These are phyloP conservation scores for Oryza australiensis DNA, from an alignment of 176 grass and related monocot genomes.

Conservation along the genomic window DNA sequence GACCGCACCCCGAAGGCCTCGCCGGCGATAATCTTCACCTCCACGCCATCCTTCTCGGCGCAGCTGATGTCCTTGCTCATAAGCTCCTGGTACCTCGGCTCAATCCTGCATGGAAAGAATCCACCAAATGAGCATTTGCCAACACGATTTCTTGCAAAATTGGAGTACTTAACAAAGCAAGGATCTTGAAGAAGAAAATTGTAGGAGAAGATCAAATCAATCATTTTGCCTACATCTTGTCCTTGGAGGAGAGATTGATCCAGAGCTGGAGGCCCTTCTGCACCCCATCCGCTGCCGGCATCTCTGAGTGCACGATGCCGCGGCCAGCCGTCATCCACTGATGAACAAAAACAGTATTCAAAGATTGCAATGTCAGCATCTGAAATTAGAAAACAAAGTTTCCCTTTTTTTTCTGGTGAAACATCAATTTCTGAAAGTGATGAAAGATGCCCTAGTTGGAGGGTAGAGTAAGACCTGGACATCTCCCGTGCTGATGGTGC, in stretches of 20 bases:
- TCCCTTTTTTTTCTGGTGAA: too few species aligned
- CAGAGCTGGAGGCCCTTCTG: slow-evolving; percentile 85
- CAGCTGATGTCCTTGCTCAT: slow-evolving; percentile 75
- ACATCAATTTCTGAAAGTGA: background rate
- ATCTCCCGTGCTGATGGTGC: slow-evolving; percentile 67
- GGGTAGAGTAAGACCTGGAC: slow-evolving; percentile 49
- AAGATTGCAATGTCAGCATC: background rate
- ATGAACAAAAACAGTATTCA: slow-evolving; percentile 5
- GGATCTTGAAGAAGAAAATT: background rate
- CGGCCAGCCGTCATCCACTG: slow-evolving; percentile 92
- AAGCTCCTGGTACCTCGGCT: slow-evolving; percentile 83
- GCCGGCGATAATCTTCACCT: slow-evolving; percentile 73
- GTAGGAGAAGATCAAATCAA: background rate
- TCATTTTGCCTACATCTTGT: slow-evolving; percentile 62
- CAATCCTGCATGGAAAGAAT: slow-evolving; percentile 43
- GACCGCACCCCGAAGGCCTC: slow-evolving; percentile 81
- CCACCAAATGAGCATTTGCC: background rate
- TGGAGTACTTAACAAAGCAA: background rate
- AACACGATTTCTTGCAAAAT: background rate
- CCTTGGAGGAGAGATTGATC: slow-evolving; percentile 87
- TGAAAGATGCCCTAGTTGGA: background rate
- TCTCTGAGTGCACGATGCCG: slow-evolving; percentile 81
- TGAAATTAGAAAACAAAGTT: background rate
- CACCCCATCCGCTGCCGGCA: slow-evolving; percentile 59
- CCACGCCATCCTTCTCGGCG: slow-evolving; percentile 63